Conservation (phyloP, 2,329 filamentous ascomycete genomes). For the Epichloe brachyelytri region DNA sequence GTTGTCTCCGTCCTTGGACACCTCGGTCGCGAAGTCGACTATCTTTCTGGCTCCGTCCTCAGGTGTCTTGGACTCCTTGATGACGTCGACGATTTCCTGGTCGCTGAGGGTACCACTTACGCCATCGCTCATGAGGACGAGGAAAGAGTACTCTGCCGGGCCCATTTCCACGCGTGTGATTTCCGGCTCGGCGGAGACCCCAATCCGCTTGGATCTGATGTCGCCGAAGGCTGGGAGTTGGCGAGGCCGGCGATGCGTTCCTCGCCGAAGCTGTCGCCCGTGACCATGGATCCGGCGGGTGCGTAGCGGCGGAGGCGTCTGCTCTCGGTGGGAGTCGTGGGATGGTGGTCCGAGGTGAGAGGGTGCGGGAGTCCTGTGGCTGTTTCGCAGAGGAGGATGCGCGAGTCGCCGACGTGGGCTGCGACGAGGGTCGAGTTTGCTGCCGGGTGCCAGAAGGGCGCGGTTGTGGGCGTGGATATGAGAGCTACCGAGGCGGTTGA, state of each 20-base stretch:
- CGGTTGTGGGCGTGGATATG: conserved; percentile 82
- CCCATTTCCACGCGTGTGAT: conserved; percentile 65
- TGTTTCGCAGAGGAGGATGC: conserved; percentile 81
- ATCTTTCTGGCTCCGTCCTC: conserved; percentile 71
- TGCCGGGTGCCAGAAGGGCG: conserved; percentile 89
- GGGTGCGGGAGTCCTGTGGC: conserved; percentile 75
- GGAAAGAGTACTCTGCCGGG: conserved; percentile 76
- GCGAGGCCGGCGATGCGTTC: conserved; percentile 88
- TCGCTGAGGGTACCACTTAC: conserved; percentile 76
- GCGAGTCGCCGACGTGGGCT: conserved; percentile 87
- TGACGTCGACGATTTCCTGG: conserved; percentile 89
- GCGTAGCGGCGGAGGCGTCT: conserved; percentile 76
- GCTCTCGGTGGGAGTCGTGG: conserved; percentile 73
- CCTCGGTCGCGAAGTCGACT: conserved; percentile 80
- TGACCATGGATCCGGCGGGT: conserved; percentile 62
- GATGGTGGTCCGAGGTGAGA: conserved; percentile 84
- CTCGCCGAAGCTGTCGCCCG: conserved; percentile 85
- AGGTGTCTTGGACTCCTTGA: conserved; percentile 87
- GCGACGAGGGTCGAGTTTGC: conserved; percentile 73
- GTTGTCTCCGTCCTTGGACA: conserved; percentile 54
- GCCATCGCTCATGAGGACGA: conserved; percentile 81
- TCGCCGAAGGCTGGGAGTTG: conserved; percentile 94
- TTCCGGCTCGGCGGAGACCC: conserved; percentile 89
- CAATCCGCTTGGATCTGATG: conserved; percentile 80
- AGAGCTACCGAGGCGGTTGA: conserved; percentile 84